Evolutionary conservation across 2,329 filamentous ascomycete species (phyloP).

Genomic region (Trichophaea hybrida): DNA sequence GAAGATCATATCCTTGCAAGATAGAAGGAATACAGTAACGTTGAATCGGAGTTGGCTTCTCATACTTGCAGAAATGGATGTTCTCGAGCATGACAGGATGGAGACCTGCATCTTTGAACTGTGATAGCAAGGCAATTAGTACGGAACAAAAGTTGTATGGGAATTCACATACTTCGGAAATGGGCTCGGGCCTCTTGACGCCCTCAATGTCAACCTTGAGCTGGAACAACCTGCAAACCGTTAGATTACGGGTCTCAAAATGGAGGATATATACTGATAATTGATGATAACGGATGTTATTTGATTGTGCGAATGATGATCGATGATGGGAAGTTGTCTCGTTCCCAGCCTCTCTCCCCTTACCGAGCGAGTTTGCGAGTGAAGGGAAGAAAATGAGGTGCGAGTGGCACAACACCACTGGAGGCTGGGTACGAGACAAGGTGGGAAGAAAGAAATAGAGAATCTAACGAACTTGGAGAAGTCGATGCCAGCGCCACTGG

Average conservation of each 20-base stretch:
- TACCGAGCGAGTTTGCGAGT: background rate
- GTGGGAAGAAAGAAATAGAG: background rate
- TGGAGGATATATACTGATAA: background rate
- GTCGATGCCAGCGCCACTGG: constrained; percentile 43
- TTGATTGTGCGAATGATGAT: background rate
- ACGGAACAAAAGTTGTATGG: background rate
- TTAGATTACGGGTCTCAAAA: background rate
- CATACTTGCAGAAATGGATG: constrained; percentile 48
- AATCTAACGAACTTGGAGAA: constrained; percentile 44
- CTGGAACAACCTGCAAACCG: constrained; percentile 32
- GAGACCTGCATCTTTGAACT: constrained; percentile 62
- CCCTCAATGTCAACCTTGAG: constrained; percentile 41
- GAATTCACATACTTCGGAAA: constrained; percentile 36
- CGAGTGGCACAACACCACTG: background rate
- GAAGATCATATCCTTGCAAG: constrained; percentile 60
- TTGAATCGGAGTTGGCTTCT: constrained; percentile 70
- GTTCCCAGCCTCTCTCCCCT: background rate
- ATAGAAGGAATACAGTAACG: constrained; percentile 71
- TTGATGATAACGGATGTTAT: background rate
- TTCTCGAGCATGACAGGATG: constrained; percentile 76
- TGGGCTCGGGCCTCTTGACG: constrained; percentile 35
- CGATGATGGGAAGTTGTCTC: background rate
- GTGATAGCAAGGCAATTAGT: background rate
- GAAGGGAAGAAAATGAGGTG: background rate
- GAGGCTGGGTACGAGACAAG: background rate